phyloP scores from a whole-genome alignment of 208 protist species.

The Sergeia podlipaevii region DNA sequence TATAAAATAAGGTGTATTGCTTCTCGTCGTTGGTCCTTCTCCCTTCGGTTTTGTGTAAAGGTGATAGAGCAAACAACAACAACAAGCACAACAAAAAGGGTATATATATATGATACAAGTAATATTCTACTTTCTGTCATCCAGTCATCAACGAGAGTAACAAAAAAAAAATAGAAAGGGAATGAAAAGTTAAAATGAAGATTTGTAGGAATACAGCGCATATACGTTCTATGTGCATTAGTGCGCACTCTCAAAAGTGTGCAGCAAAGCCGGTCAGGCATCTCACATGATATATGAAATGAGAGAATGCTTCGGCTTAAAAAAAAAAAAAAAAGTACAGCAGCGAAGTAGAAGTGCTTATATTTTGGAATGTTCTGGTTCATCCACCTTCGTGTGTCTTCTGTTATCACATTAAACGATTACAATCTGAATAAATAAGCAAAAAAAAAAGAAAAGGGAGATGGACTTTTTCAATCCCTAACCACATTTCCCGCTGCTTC shows the following conservation, averaged over 20 bases:
- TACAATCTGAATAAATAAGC: too few relatives aligned
- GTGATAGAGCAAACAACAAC: neutral
- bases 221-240: too few relatives aligned
- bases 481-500: neutral
- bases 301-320: constrained; percentile 2
- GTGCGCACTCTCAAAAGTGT: too few relatives aligned
- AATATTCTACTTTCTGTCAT: neutral
- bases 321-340: neutral
- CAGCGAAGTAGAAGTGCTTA: neutral
- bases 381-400: too few relatives aligned
- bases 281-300: too few relatives aligned
- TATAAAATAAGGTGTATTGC: too few relatives aligned
- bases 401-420: neutral
- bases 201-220: too few relatives aligned
- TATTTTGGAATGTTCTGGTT: too few relatives aligned
- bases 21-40: neutral
- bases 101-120: neutral
- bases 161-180: neutral
- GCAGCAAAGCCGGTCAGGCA: too few relatives aligned
- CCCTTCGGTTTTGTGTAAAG: neutral
- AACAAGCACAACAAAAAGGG: constrained; percentile 9
- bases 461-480: neutral
- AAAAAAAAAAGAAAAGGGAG: constrained; percentile 5
- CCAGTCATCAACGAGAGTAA: neutral
- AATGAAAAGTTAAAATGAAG: neutral